A percentile compares a stretch with the other conserved stretches of the same genome.
Evolutionary conservation across 2,329 filamentous ascomycete genomes (phyloP).

Genomic region (Dactylellina drechsleri): DNA sequence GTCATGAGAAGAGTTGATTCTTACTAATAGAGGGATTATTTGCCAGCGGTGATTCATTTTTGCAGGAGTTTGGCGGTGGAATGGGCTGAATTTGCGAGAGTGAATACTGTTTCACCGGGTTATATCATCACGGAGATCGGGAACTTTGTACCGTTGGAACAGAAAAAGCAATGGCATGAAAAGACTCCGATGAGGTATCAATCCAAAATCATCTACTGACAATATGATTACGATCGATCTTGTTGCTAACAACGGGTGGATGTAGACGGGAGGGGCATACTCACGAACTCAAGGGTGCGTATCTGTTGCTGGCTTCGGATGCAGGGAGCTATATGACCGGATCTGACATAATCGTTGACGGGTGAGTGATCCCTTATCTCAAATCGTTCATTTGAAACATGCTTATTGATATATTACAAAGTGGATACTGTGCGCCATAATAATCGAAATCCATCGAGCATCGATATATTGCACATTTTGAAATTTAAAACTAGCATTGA

Average conservation of each 20-base stretch:
- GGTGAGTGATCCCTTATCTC: constrained; percentile 60
- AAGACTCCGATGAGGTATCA: constrained; percentile 79
- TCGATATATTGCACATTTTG: too few relatives aligned
- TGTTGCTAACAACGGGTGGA: neutral
- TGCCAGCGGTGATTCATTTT: constrained; percentile 66
- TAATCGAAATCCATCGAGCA: neutral
- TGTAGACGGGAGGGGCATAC: constrained; percentile 73
- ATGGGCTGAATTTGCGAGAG: constrained; percentile 78
- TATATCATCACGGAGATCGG: constrained; percentile 80
- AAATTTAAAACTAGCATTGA: neutral
- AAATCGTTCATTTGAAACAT: neutral
- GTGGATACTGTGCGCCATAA: constrained; percentile 45
- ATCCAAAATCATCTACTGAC: constrained; percentile 48
- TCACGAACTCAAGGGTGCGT: constrained; percentile 83
- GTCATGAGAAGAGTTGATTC: neutral
- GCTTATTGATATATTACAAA: neutral
- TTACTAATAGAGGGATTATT: neutral
- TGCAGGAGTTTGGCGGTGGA: constrained; percentile 75
- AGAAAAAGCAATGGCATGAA: constrained; percentile 77
- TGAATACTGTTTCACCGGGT: constrained; percentile 77
- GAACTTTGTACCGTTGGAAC: constrained; percentile 72
- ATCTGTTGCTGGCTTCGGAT: constrained; percentile 82
- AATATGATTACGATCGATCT: neutral
- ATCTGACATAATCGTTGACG: constrained; percentile 77
- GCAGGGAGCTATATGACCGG: constrained; percentile 85